Evolutionary conservation across 495 filamentous ascomycete genomes (phyloP).

Genomic region (Lindgomyces ingoldianus): DNA sequence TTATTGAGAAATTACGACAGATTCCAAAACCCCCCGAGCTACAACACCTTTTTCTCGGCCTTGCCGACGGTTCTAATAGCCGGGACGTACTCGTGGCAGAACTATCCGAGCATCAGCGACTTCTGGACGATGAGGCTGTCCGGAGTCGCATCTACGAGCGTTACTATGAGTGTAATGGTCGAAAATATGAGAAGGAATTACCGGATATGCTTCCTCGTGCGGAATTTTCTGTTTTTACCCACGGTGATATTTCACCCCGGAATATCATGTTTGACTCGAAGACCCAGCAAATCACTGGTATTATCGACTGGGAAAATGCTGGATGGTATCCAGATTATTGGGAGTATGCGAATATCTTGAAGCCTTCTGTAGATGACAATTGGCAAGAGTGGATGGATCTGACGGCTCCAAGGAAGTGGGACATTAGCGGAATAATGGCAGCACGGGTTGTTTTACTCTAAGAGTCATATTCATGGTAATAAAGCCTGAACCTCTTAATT

Average conservation of each 20-base stretch:
- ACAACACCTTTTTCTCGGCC: neutral
- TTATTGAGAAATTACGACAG: neutral
- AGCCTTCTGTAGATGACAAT: constrained; percentile 41
- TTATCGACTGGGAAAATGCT: constrained; percentile 53
- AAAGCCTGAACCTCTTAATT: too few relatives aligned
- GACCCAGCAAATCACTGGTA: constrained; percentile 39
- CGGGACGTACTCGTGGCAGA: neutral
- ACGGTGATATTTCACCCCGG: neutral
- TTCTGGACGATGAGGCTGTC: neutral
- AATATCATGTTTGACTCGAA: neutral
- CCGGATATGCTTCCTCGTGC: neutral
- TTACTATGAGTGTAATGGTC: neutral
- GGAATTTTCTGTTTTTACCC: neutral
- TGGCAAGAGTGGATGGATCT: constrained; percentile 49
- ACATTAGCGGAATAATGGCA: constrained; percentile 47
- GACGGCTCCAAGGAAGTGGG: constrained; percentile 48
- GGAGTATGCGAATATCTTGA: constrained; percentile 45
- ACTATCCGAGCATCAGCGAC: neutral
- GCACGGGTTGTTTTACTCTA: constrained; percentile 49
- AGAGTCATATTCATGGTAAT: too few relatives aligned
- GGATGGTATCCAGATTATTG: constrained; percentile 52
- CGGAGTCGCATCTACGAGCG: neutral
- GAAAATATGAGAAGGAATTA: neutral
- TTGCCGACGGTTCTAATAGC: neutral
- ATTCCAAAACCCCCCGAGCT: neutral